Evolutionary conservation across 2,329 filamentous ascomycete species (phyloP).

Genomic region (Leptographium lundbergii): DNA sequence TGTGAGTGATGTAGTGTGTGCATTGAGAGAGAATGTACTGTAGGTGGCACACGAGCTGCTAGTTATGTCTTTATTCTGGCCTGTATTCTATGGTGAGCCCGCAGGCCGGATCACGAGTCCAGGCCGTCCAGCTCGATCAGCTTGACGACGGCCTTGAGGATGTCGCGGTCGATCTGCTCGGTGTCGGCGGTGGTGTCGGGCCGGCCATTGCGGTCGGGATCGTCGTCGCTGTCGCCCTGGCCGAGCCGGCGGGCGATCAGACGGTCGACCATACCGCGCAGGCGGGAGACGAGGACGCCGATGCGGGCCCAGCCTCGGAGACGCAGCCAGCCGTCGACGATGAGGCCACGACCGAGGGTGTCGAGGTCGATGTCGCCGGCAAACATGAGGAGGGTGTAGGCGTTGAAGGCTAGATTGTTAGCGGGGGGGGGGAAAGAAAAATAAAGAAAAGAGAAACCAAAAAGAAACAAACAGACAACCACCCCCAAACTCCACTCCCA

Average conservation of each 20-base stretch:
- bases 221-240: constrained; percentile 45
- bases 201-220: constrained; percentile 1
- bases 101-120: constrained; percentile 38
- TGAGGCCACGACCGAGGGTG: constrained; percentile 70
- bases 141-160: constrained; percentile 65
- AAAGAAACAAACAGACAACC: constrained; percentile 93
- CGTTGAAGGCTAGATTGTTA: constrained; percentile 76
- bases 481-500: too few relatives aligned
- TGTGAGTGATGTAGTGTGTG: too few relatives aligned
- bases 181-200: constrained; percentile 12
- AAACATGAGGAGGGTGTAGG: constrained; percentile 79
- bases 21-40: too few relatives aligned
- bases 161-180: constrained; percentile 45
- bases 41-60: too few relatives aligned
- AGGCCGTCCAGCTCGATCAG: constrained; percentile 84
- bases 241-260: constrained; percentile 72
- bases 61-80: too few relatives aligned
- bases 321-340: constrained; percentile 83
- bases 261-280: constrained; percentile 78
- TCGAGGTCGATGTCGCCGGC: constrained; percentile 78
- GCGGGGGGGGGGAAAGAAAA: neutral
- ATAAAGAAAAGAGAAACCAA: constrained; percentile 43
- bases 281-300: constrained; percentile 71
- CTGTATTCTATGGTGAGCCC: neutral
- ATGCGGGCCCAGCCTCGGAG: constrained; percentile 90